Base-by-base conservation (phyloP, 1,284 basidiomycete species). In the Irpex sp. region DNA sequence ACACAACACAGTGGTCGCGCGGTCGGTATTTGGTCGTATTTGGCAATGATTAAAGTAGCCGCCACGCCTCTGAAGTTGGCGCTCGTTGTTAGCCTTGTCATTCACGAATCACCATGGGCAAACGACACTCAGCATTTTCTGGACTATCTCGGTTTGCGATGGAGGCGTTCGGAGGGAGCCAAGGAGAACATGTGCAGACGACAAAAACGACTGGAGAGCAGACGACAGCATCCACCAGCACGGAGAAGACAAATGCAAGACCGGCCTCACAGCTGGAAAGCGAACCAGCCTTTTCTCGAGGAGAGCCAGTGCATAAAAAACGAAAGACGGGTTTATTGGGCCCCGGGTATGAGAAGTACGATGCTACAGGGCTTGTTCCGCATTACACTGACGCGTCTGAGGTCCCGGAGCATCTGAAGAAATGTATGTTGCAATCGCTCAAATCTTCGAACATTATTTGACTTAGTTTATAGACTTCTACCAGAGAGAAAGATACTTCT, bases 401-500 rank as follows among this genome's bases (percentile, higher is more conserved):
- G 64, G 91, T 96, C 5, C 94, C 94, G 1, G 76, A 82, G 11
- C 83, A 91, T 68, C 80, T 96, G 6, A 80, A 84, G 70, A 96
- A 96, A 81, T 96, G 94, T 96, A 71, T 69, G 91, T 79, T 11
- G 19, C 11, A 13, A 1, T 26, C 15, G 36, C 51, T 59, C 49
- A 60, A 13, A 9, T 60, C 34, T 54, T 51, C 58, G 47, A 60
- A 57, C 21, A 36, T 57, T 34, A 62, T 37, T 36, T 56, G 7
- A 56, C 54, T 15, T 56, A 6, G 2, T 36, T 13, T 56, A 9
- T 19, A 97, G 95, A 97, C 74, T 97, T 92, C 72, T 84, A 82
- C 13, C 96, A 98, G 73, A 82, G 96, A 36, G 82, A 87, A 60
- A 85, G 93, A 1, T 88, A 88, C 66, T 94, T 97, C 75, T 92